Evolutionary conservation across 768 basidiomycete genomes (phyloP).

Genomic region (Clavaria fumosa): DNA sequence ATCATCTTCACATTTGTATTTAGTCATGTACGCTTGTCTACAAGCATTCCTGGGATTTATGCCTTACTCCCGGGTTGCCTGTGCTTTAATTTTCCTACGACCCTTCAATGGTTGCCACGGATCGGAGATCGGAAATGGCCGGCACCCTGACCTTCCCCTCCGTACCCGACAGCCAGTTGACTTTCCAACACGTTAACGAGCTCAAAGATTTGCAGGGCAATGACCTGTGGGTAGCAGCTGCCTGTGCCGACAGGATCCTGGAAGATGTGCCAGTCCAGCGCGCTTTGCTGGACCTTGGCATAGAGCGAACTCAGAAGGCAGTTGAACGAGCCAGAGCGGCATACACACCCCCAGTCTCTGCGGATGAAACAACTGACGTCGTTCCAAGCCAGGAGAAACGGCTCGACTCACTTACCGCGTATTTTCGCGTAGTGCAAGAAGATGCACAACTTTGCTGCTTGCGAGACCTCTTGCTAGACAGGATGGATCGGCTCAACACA

Average conservation of each 20-base stretch:
- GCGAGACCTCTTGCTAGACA: slow-evolving; percentile 50
- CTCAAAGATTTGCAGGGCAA: slow-evolving; percentile 39
- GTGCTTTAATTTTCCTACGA: too few species aligned
- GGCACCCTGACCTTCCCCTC: slow-evolving; percentile 10
- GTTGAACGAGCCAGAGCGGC: slow-evolving; percentile 31
- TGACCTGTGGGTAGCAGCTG: slow-evolving; percentile 71
- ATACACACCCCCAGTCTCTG: slow-evolving; percentile 9
- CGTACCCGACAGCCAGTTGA: slow-evolving; percentile 1
- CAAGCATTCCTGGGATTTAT: too few species aligned
- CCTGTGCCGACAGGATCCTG: slow-evolving; percentile 53
- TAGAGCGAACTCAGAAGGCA: slow-evolving; percentile 39
- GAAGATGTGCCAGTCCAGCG: slow-evolving; percentile 39
- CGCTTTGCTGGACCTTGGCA: slow-evolving; percentile 44
- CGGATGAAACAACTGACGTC: background rate
- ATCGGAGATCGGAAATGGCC: slow-evolving; percentile 22
- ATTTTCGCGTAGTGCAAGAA: slow-evolving; percentile 40
- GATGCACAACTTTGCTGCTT: slow-evolving; percentile 53
- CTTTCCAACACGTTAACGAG: slow-evolving; percentile 39
- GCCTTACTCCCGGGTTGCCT: too few species aligned
- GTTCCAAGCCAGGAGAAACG: slow-evolving; percentile 10
- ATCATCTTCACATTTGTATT: slow-evolving; percentile 4
- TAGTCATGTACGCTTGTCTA: slow-evolving; percentile 9
- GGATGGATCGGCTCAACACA: slow-evolving; percentile 59
- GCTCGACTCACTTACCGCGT: slow-evolving; percentile 25
- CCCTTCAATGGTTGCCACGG: too few species aligned